phyloP scores from a whole-genome alignment of 768 basidiomycete genomes.

The Hypholoma sublateritium region DNA sequence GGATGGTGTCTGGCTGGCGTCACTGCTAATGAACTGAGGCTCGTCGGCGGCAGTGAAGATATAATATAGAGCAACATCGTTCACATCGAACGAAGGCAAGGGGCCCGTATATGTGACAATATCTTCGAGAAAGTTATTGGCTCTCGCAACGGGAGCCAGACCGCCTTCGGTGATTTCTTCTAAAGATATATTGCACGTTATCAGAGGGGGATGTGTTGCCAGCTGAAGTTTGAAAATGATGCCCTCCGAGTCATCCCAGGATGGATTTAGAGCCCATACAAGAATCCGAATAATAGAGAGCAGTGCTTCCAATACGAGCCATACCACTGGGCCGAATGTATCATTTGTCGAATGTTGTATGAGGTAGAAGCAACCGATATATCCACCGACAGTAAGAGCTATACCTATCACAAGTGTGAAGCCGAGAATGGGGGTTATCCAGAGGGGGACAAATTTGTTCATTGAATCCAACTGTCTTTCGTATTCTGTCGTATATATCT shows the following conservation, averaged over 20 bases:
- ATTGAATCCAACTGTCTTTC: not conserved
- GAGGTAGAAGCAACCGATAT: conserved; percentile 12
- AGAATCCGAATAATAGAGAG: conserved; percentile 11
- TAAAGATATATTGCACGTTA: conserved; percentile 5
- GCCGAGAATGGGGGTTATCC: not conserved
- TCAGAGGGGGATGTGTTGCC: conserved; percentile 5
- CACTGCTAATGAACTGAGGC: no score
- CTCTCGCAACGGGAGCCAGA: not conserved
- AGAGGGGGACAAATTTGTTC: not conserved
- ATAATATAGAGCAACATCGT: conserved; percentile 8
- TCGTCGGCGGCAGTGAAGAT: not conserved
- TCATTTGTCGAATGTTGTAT: not conserved
- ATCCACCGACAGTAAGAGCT: conserved; percentile 4
- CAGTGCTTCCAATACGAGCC: conserved; percentile 10
- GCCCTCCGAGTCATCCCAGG: conserved; percentile 7
- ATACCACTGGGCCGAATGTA: conserved; percentile 2
- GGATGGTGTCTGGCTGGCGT: not conserved
- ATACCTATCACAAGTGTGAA: not conserved
- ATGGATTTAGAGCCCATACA: conserved; percentile 12
- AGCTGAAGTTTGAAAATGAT: conserved; percentile 5
- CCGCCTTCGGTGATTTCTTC: not conserved
- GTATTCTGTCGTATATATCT: not conserved
- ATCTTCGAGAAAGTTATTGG: conserved; percentile 6
- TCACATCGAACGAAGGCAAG: not conserved
- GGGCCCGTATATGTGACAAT: conserved; percentile 10